A percentile compares a stretch with the other conserved stretches of the same genome.
Conservation (phyloP, 352 stramenopile genomes). For the Pythium vanterpoolii region DNA sequence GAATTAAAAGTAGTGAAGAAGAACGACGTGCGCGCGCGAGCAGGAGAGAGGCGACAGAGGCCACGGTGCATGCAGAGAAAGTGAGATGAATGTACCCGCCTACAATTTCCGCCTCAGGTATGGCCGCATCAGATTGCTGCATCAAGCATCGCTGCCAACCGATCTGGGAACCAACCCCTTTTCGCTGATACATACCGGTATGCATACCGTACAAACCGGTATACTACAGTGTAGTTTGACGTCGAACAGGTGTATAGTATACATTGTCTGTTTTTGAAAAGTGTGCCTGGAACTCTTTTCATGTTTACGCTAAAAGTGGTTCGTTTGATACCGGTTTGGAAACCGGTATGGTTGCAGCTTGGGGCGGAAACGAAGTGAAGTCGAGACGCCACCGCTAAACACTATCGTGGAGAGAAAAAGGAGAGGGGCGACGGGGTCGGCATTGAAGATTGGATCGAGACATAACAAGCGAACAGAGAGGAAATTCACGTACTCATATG, state of each 20-base stretch:
- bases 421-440: background rate
- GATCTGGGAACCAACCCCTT: constrained; percentile 18
- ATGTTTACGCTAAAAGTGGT: too few relatives aligned
- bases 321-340: background rate
- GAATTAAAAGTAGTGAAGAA: constrained; percentile 24
- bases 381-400: constrained; percentile 11
- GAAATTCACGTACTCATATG: constrained; percentile 23
- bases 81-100: constrained; percentile 8
- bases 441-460: constrained; percentile 12
- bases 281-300: too few relatives aligned
- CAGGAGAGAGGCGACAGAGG: constrained; percentile 1
- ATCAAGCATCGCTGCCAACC: constrained; percentile 27
- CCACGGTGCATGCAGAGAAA: constrained; percentile 18
- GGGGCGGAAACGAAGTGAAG: constrained; percentile 5
- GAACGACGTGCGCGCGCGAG: constrained; percentile 3
- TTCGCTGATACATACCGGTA: constrained; percentile 9
- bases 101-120: background rate
- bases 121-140: constrained; percentile 8
- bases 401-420: too few relatives aligned
- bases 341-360: constrained; percentile 15
- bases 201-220: too few relatives aligned
- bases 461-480: constrained; percentile 1
- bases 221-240: too few relatives aligned
- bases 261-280: too few relatives aligned
- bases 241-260: too few relatives aligned